A percentile compares a stretch with the other conserved stretches of the same genome.
These are phyloP conservation scores for Neurospora crassa DNA, from an alignment of 2,329 filamentous ascomycete species.

Conservation along the genomic window DNA sequence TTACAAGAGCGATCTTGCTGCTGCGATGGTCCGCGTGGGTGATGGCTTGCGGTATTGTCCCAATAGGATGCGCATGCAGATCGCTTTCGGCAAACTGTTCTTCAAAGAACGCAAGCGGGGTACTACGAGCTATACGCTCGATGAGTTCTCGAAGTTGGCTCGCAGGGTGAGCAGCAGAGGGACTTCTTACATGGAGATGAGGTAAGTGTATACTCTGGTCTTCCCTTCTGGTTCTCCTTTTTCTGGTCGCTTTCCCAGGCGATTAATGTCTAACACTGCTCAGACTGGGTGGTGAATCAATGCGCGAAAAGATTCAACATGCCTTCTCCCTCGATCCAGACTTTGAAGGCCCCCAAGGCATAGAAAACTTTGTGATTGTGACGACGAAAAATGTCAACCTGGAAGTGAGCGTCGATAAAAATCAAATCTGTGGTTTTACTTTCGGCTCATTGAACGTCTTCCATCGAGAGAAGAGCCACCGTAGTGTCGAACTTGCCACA, in stretches of 20 bases:
- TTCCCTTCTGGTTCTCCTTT: neutral
- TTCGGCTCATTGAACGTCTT: constrained; percentile 8
- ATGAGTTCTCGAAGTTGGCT: constrained; percentile 8
- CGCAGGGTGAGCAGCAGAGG: constrained; percentile 10
- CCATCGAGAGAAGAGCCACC: constrained; percentile 10
- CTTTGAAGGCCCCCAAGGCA: neutral
- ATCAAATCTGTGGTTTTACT: neutral
- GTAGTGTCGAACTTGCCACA: constrained; percentile 18
- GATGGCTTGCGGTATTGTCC: constrained; percentile 7
- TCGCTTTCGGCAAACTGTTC: constrained; percentile 13
- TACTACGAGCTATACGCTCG: constrained; percentile 9
- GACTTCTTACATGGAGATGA: constrained; percentile 7
- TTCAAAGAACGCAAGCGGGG: constrained; percentile 15
- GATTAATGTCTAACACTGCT: neutral
- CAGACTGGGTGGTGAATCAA: neutral
- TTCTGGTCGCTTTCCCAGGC: neutral
- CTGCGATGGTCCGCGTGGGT: neutral
- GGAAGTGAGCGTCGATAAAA: constrained; percentile 11
- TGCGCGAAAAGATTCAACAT: neutral
- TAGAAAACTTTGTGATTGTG: constrained; percentile 9
- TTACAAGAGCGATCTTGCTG: constrained; percentile 6
- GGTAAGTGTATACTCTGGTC: constrained; percentile 5
- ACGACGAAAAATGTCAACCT: constrained; percentile 13
- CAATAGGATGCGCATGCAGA: constrained; percentile 16
- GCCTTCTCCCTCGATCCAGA: neutral